Evolutionary conservation across 1,284 basidiomycete genomes (phyloP).

Genomic region (Ceratobasidium sp.): DNA sequence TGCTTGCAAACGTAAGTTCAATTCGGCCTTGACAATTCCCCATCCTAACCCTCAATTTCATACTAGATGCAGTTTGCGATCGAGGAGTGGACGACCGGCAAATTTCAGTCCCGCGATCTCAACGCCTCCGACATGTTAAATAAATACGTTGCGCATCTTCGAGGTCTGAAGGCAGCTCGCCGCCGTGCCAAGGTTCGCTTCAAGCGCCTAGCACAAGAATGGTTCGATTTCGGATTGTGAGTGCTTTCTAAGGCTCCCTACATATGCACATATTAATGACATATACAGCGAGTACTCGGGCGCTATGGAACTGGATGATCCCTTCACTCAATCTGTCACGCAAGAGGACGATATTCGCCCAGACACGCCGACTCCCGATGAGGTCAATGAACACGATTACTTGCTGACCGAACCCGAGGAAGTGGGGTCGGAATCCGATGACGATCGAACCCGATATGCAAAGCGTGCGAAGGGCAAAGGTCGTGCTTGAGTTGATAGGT

Average conservation of each 20-base stretch:
- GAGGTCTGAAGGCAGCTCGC: background rate
- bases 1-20: slow-evolving; percentile 3
- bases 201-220: background rate
- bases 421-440: background rate
- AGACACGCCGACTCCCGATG: slow-evolving; percentile 15
- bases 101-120: background rate
- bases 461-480: background rate
- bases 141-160: slow-evolving; percentile 24
- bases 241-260: too few species aligned
- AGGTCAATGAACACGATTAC: background rate
- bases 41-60: background rate
- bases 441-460: background rate
- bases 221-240: slow-evolving; percentile 17
- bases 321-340: background rate
- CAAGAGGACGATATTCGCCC: background rate
- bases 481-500: background rate
- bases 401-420: background rate
- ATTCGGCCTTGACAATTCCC: background rate
- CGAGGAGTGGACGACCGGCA: slow-evolving; percentile 13
- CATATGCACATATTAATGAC: background rate
- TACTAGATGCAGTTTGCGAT: slow-evolving; percentile 9
- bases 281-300: slow-evolving; percentile 15
- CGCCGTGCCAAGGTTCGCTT: background rate
- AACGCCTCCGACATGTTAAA: slow-evolving; percentile 13
- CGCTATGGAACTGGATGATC: background rate